Percentiles rank a stretch among this genome's conserved stretches.
Evolutionary conservation across 139 green algal genomes (phyloP).

Genomic region (Picochlorum sp.): DNA sequence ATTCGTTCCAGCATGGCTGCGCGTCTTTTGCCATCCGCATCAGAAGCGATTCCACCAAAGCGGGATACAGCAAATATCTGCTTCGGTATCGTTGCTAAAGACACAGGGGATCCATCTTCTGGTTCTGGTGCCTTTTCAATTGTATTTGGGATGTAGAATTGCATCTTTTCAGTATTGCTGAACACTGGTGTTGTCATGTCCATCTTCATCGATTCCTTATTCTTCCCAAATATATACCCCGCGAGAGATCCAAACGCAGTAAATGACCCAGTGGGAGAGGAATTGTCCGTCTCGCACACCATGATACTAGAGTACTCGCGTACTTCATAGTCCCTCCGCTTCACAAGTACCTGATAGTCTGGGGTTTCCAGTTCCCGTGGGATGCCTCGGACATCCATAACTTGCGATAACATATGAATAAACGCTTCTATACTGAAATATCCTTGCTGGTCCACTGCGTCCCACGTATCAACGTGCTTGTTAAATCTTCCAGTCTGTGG

Average conservation of each 20-base stretch:
- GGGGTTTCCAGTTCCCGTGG: slow-evolving; percentile 30
- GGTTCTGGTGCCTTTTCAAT: not conserved
- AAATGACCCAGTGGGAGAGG: slow-evolving; percentile 8
- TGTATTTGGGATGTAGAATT: slow-evolving; percentile 20
- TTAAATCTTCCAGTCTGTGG: slow-evolving; percentile 36
- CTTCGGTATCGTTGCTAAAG: not conserved
- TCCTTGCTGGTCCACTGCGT: slow-evolving; percentile 15
- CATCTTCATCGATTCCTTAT: slow-evolving; percentile 47
- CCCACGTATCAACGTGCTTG: slow-evolving; percentile 32
- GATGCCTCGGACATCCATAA: slow-evolving; percentile 9
- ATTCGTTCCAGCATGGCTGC: not conserved
- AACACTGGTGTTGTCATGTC: slow-evolving; percentile 71
- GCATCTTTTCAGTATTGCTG: slow-evolving; percentile 23
- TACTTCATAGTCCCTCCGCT: slow-evolving; percentile 58
- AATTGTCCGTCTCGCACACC: slow-evolving; percentile 39
- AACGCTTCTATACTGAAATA: slow-evolving; percentile 20
- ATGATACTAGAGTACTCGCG: slow-evolving; percentile 58
- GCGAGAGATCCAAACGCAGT: slow-evolving; percentile 58
- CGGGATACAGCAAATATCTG: slow-evolving; percentile 24
- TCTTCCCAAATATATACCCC: slow-evolving; percentile 78
- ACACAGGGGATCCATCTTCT: not conserved
- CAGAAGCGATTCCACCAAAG: slow-evolving; percentile 15
- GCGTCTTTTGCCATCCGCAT: not conserved
- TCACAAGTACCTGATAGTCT: slow-evolving; percentile 37
- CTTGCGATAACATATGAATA: slow-evolving; percentile 15